Base-by-base conservation (phyloP, 2,329 filamentous ascomycete species). In the Cladosporium sp. region DNA sequence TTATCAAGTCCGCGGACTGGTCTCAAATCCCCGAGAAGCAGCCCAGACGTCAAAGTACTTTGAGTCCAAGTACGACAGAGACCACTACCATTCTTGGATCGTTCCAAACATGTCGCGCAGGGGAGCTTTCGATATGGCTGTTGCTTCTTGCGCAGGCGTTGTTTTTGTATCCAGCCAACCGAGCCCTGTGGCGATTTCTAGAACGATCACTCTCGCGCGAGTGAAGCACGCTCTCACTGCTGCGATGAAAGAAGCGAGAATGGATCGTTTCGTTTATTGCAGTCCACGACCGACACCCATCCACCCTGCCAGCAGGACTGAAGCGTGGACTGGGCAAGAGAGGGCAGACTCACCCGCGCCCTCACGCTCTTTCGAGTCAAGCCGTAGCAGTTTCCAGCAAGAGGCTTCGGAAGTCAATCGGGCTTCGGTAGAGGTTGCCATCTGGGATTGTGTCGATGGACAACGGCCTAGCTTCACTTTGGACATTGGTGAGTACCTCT, bases 181-280 rank as follows among this genome's bases (percentile, higher is more conserved):
- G 2, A 40, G 25, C 9, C 29, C 45, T 5, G 18, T 15, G 8
- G 27, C 36, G 12, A 20, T n/a, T 12, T 32, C 36, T 1, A 68
- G 70, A 7, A 65, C 70, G 6, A 52, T 72, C 3, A 63, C 58
- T 0, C 59, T 74, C 4, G 54, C 59, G 0, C 53, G 52, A 11
- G 58, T 65, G 0, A 55, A 65, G 5, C 68, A 69, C 29, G 67
- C 70, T 3, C 62, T 77, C 0, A 59, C 67, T 3, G 66, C 74
- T 1, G 70, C 71, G 1, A 57, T 64, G 1, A 67, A 63, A 16
- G 65, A 71, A 11, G 58, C 68, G 0, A 65, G 61, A 0, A 56
- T 77, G 15, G 69, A 68, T 38, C 59, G 72, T 6, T 67, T 74
- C 32, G 70, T 75, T 4, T 68, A 65, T 42, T 73, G 70, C 4